Conservation (phyloP, 345 rosid genomes). For the Eucalyptus paniculata region DNA sequence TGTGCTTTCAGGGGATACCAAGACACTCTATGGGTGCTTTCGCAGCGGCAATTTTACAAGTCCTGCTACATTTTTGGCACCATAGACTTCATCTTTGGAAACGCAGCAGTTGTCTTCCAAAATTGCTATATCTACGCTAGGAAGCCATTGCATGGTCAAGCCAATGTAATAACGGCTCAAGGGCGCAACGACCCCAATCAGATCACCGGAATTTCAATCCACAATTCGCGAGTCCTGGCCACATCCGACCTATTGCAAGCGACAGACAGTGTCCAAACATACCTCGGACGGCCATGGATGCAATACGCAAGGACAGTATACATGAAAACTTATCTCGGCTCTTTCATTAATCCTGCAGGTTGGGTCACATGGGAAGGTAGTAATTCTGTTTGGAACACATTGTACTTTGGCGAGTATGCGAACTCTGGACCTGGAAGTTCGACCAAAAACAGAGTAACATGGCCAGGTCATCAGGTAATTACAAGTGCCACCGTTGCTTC, state of each 20-base stretch:
- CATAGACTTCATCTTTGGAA: constrained; percentile 62
- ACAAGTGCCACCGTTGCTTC: constrained; percentile 29
- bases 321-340: constrained; percentile 36
- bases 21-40: constrained; percentile 54
- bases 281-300: constrained; percentile 64
- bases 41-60: constrained; percentile 37
- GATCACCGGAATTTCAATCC: constrained; percentile 48
- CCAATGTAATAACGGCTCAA: constrained; percentile 56
- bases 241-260: constrained; percentile 8
- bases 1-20: constrained; percentile 33
- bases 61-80: constrained; percentile 30
- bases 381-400: constrained; percentile 34
- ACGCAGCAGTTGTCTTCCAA: constrained; percentile 50
- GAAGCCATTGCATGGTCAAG: constrained; percentile 23
- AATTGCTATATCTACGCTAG: constrained; percentile 39
- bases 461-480: constrained; percentile 62
- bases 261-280: constrained; percentile 12
- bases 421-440: constrained; percentile 61
- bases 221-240: constrained; percentile 36
- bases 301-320: constrained; percentile 50
- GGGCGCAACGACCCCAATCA: constrained; percentile 39
- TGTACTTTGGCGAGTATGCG: constrained; percentile 64
- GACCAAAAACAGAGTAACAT: constrained; percentile 37
- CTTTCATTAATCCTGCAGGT: constrained; percentile 33
- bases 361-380: constrained; percentile 56